These are phyloP conservation scores for Zygosaccharomyces rouxii DNA, from an alignment of 805 yeast species.

Conservation along the genomic window DNA sequence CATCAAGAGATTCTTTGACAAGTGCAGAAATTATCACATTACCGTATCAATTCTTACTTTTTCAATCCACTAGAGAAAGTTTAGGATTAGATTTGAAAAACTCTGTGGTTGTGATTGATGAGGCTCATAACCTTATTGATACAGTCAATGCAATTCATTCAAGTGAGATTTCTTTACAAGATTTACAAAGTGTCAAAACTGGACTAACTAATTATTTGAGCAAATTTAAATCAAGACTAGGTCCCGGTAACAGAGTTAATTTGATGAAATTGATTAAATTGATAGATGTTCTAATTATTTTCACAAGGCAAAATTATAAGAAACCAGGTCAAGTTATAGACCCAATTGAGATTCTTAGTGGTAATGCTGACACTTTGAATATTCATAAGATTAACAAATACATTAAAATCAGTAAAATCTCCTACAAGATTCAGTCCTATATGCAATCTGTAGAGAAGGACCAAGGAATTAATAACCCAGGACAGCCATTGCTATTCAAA, in stretches of 20 bases:
- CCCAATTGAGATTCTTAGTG: constrained; percentile 49
- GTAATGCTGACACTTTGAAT: constrained; percentile 67
- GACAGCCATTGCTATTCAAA: constrained; percentile 57
- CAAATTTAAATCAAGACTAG: constrained; percentile 61
- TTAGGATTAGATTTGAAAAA: constrained; percentile 56
- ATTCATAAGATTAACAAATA: constrained; percentile 62
- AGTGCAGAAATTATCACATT: constrained; percentile 73
- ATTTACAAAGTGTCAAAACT: constrained; percentile 42
- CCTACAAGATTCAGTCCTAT: constrained; percentile 77
- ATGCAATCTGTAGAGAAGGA: constrained; percentile 26
- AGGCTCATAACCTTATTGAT: constrained; percentile 85
- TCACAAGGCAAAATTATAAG: constrained; percentile 38
- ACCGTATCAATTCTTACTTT: constrained; percentile 72
- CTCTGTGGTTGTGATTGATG: constrained; percentile 78
- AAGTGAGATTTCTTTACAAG: constrained; percentile 46
- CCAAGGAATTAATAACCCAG: not conserved
- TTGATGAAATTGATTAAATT: constrained; percentile 59
- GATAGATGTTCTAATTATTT: constrained; percentile 47
- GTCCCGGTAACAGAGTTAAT: constrained; percentile 66
- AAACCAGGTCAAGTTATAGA: constrained; percentile 54
- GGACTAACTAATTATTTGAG: constrained; percentile 53
- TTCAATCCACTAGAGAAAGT: constrained; percentile 58
- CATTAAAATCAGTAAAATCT: constrained; percentile 64
- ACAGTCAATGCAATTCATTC: constrained; percentile 70
- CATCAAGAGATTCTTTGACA: constrained; percentile 51